Percentiles rank a stretch among this genome's conserved stretches.
These are phyloP conservation scores for Coix lacrymajobi DNA, from an alignment of 176 grass and related monocot species.

Conservation along the genomic window DNA sequence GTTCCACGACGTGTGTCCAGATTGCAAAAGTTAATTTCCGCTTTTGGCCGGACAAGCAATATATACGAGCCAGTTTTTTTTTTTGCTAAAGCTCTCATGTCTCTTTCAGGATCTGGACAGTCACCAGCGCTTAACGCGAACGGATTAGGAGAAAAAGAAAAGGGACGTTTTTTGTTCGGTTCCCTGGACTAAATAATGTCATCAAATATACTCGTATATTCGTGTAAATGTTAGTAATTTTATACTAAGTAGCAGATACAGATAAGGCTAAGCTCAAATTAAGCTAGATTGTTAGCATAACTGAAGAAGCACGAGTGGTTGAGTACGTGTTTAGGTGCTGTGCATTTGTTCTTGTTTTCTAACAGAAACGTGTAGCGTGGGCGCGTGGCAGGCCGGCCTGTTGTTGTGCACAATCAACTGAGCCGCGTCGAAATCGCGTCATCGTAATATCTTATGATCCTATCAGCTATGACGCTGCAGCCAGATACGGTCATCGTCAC, in stretches of 20 bases:
- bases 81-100: neutral
- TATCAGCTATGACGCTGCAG: neutral
- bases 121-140: neutral
- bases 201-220: neutral
- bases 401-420: neutral
- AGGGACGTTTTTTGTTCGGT: neutral
- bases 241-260: neutral
- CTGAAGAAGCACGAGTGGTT: neutral
- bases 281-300: neutral
- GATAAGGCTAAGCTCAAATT: neutral
- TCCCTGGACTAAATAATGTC: neutral
- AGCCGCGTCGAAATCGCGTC: constrained; percentile 21
- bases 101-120: neutral
- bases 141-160: neutral
- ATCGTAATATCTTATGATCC: neutral
- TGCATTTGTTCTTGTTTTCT: too few relatives aligned
- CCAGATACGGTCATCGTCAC: neutral
- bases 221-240: too few relatives aligned
- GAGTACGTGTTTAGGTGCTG: neutral
- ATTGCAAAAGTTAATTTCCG: neutral
- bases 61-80: neutral
- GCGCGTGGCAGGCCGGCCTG: neutral
- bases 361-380: neutral
- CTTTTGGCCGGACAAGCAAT: neutral
- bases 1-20: neutral